Evolutionary conservation across 768 basidiomycete species (phyloP).

Genomic region (Trametes sanguinea): DNA sequence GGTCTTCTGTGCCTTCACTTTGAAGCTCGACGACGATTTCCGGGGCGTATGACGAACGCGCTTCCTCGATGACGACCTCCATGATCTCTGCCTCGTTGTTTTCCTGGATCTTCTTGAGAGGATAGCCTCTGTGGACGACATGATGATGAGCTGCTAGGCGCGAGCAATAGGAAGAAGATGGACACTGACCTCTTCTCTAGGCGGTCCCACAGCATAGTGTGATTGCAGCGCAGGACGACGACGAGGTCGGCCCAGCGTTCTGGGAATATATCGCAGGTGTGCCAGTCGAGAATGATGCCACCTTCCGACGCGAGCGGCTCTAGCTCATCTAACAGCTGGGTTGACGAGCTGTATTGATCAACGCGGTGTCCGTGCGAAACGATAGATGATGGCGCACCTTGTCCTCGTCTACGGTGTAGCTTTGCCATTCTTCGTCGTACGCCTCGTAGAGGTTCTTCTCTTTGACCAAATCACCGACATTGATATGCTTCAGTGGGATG

Average conservation of each 20-base stretch:
- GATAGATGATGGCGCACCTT: slow-evolving; percentile 53
- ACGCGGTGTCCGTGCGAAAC: neutral
- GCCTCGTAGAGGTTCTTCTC: slow-evolving; percentile 77
- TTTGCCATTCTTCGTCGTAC: slow-evolving; percentile 94
- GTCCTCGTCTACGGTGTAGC: slow-evolving; percentile 93
- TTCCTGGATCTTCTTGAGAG: slow-evolving; percentile 93
- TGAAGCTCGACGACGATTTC: slow-evolving; percentile 85
- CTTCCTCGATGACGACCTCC: slow-evolving; percentile 88
- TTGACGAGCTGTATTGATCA: slow-evolving; percentile 12
- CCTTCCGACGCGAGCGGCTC: slow-evolving; percentile 70
- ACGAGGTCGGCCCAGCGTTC: slow-evolving; percentile 97
- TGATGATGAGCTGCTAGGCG: neutral
- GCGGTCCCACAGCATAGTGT: slow-evolving; percentile 84
- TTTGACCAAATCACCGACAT: slow-evolving; percentile 90
- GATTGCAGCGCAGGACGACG: slow-evolving; percentile 88
- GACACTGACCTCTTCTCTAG: slow-evolving; percentile 78
- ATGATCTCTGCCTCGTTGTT: slow-evolving; percentile 99
- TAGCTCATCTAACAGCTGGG: slow-evolving; percentile 84
- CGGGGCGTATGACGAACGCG: slow-evolving; percentile 78
- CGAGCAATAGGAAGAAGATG: neutral
- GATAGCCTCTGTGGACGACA: slow-evolving; percentile 61
- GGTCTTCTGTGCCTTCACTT: slow-evolving; percentile 75
- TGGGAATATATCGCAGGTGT: slow-evolving; percentile 90
- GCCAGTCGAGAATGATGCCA: slow-evolving; percentile 91
- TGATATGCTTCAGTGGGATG: slow-evolving; percentile 75